Conservation (phyloP, 768 basidiomycete genomes). For the Leccinum ochraceum region DNA sequence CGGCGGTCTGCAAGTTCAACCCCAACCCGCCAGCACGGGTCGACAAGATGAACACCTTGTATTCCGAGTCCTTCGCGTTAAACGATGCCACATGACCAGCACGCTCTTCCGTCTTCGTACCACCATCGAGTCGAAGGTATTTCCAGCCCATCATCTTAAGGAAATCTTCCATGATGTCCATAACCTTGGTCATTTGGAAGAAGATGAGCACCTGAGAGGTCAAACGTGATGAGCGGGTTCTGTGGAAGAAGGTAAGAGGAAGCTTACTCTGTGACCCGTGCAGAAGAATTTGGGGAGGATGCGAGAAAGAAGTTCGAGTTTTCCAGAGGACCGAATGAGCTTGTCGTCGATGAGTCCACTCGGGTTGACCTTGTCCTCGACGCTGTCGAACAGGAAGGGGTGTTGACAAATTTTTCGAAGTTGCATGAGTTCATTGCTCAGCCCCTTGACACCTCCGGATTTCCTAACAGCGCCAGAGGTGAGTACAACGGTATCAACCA, state of each 20-base stretch:
- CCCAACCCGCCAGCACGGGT: conserved; percentile 93
- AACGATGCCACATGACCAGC: conserved; percentile 83
- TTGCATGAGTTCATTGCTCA: conserved; percentile 97
- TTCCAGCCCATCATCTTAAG: conserved; percentile 84
- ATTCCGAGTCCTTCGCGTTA: conserved; percentile 87
- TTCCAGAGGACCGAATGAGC: conserved; percentile 85
- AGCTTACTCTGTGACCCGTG: conserved; percentile 81
- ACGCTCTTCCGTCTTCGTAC: conserved; percentile 94
- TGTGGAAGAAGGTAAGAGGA: background rate
- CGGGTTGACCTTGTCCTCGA: conserved; percentile 93
- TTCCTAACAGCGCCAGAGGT: conserved; percentile 44
- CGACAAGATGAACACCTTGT: conserved; percentile 90
- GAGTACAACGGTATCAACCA: conserved; percentile 5
- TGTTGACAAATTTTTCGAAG: conserved; percentile 98
- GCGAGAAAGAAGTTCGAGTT: conserved; percentile 88
- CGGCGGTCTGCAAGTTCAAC: conserved; percentile 93
- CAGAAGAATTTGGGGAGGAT: conserved; percentile 94
- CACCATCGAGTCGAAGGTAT: conserved; percentile 92
- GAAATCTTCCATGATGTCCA: conserved; percentile 98
- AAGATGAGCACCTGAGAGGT: conserved; percentile 84
- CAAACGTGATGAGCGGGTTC: conserved; percentile 5
- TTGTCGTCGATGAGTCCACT: conserved; percentile 80
- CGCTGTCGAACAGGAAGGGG: conserved; percentile 93
- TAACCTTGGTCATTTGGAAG: conserved; percentile 99
- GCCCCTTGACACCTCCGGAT: conserved; percentile 77